Percentiles rank a stretch among this genome's conserved stretches.
Evolutionary conservation across 768 basidiomycete genomes (phyloP).

Genomic region (Rhodocollybia butyracea): DNA sequence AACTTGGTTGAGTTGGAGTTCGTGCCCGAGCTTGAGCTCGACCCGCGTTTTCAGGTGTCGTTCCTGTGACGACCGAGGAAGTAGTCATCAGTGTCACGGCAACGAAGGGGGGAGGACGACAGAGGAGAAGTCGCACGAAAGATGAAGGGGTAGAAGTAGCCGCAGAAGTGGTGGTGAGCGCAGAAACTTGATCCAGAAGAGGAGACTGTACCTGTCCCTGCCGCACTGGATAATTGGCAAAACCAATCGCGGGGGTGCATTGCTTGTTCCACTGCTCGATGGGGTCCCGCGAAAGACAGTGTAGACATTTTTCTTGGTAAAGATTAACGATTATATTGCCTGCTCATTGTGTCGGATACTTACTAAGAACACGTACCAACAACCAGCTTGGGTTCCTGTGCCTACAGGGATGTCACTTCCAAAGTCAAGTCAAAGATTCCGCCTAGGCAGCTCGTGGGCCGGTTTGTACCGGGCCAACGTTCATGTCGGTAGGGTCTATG

Average conservation of each 20-base stretch:
- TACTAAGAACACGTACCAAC: conserved; percentile 71
- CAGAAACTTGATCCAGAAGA: conserved; percentile 9
- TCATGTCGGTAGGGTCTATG: conserved; percentile 76
- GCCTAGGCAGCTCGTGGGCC: conserved; percentile 47
- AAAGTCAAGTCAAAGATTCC: conserved; percentile 67
- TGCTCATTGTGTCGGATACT: too few species aligned
- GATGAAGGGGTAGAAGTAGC: neutral
- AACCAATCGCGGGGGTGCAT: conserved; percentile 47
- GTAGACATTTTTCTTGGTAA: conserved; percentile 49
- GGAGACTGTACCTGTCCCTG: conserved; percentile 34
- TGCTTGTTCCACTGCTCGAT: conserved; percentile 16
- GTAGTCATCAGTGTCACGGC: too few species aligned
- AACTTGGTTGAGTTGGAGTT: neutral
- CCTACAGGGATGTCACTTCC: conserved; percentile 39
- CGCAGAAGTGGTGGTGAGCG: conserved; percentile 15
- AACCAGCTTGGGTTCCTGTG: conserved; percentile 49
- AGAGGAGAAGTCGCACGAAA: neutral
- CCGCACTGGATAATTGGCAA: conserved; percentile 43
- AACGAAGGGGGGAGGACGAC: neutral
- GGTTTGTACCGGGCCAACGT: conserved; percentile 50
- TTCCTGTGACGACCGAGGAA: neutral
- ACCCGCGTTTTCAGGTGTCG: neutral
- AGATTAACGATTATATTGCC: conserved; percentile 10
- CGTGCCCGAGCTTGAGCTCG: neutral
- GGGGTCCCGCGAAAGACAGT: conserved; percentile 41